A percentile compares a stretch with the other conserved stretches of the same genome.
phyloP scores from a whole-genome alignment of 139 green algal genomes.

The Volvox reticuliferus region DNA sequence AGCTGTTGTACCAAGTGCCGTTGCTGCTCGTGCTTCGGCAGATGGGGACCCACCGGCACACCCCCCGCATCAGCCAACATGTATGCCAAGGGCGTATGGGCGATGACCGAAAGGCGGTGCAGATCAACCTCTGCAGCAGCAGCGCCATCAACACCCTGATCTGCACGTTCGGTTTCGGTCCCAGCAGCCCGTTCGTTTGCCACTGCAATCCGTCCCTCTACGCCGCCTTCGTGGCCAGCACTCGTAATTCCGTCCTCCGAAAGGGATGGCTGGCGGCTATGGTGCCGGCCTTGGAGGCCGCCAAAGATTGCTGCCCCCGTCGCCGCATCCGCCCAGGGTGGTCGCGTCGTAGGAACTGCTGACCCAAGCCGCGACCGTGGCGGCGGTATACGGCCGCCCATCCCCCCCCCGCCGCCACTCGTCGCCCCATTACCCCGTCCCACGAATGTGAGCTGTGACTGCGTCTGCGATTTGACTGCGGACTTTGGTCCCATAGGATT shows the following conservation, averaged over 20 bases:
- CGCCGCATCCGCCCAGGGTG: background rate
- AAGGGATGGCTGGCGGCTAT: background rate
- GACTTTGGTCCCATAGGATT: too few relatives aligned
- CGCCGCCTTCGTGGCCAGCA: background rate
- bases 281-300: background rate
- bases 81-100: conserved; percentile 4
- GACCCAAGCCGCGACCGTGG: background rate
- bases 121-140: background rate
- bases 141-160: background rate
- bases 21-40: background rate
- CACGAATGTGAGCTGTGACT: background rate
- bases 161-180: too few relatives aligned
- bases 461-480: background rate
- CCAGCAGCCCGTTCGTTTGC: too few relatives aligned
- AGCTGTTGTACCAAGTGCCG: background rate
- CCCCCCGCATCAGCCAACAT: conserved; percentile 17
- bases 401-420: background rate
- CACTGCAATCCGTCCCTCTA: too few relatives aligned
- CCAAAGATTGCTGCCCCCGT: background rate
- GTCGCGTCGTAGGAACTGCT: too few relatives aligned
- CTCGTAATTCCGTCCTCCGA: background rate
- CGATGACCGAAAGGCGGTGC: background rate
- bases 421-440: background rate
- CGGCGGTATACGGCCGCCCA: background rate
- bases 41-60: background rate